A percentile compares a stretch with the other conserved stretches of the same genome.
phyloP scores from a whole-genome alignment of 2,329 filamentous ascomycete species.

The Ustilaginoidea virens region DNA sequence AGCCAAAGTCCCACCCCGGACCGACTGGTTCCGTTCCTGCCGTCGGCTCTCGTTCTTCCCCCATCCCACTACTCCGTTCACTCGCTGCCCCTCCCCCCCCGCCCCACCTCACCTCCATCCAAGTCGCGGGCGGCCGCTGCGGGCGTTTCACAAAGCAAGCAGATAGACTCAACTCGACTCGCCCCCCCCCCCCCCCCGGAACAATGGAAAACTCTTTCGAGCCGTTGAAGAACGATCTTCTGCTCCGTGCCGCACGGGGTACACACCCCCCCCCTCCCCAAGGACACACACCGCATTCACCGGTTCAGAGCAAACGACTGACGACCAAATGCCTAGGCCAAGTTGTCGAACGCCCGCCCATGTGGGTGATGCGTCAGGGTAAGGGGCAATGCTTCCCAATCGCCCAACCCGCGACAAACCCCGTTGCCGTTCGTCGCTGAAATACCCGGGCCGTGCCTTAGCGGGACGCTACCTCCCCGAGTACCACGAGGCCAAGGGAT shows the following conservation, averaged over 20 bases:
- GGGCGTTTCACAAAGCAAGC: no score
- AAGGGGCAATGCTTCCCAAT: constrained; percentile 12
- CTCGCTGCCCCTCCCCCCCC: no score
- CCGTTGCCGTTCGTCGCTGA: background rate
- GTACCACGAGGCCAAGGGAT: constrained; percentile 89
- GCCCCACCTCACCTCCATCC: no score
- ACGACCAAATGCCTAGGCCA: constrained; percentile 43
- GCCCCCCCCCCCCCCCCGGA: no score
- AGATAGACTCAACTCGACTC: no score
- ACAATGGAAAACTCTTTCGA: constrained; percentile 59
- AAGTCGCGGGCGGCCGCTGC: no score
- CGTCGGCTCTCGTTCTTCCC: no score
- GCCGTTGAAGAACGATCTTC: constrained; percentile 80
- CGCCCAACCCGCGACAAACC: background rate
- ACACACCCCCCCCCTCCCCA: no score
- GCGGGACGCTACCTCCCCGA: constrained; percentile 95
- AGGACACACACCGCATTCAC: no score
- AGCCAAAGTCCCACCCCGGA: background rate
- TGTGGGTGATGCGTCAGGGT: constrained; percentile 99
- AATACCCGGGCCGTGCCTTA: no score
- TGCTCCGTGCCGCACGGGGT: constrained; percentile 85
- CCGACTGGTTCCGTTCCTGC: constrained; percentile 4
- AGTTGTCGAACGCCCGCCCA: constrained; percentile 79
- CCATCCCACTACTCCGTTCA: no score
- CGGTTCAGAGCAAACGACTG: no score